These are phyloP conservation scores for Trifolium pratense DNA, from an alignment of 306 rosid genomes.

Conservation along the genomic window DNA sequence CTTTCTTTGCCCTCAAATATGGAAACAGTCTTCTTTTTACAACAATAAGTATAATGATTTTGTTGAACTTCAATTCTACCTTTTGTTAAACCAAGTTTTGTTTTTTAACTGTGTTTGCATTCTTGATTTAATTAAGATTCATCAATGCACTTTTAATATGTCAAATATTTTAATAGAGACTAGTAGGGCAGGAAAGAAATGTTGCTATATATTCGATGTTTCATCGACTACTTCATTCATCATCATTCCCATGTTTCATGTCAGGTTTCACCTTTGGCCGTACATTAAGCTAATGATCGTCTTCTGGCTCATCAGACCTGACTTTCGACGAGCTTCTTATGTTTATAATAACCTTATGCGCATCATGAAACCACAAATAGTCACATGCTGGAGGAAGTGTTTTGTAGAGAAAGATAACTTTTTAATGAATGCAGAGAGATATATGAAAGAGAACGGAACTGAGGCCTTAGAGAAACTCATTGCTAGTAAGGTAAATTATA, in stretches of 20 bases:
- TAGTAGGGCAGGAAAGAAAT: too few species aligned
- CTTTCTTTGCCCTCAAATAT: conserved; percentile 16
- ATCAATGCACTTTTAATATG: too few species aligned
- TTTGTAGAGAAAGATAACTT: conserved; percentile 44
- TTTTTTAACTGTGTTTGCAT: too few species aligned
- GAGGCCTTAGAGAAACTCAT: conserved; percentile 60
- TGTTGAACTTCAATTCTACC: too few species aligned
- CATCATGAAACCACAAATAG: conserved; percentile 17
- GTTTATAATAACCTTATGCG: conserved; percentile 46
- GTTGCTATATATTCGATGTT: neutral
- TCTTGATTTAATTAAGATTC: too few species aligned
- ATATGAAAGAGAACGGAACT: conserved; percentile 53
- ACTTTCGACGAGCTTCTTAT: conserved; percentile 56
- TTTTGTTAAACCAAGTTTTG: too few species aligned
- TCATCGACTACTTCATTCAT: neutral
- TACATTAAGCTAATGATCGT: conserved; percentile 57
- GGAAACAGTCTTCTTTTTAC: too few species aligned
- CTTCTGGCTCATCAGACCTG: conserved; percentile 49
- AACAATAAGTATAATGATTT: too few species aligned
- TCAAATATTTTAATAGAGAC: too few species aligned
- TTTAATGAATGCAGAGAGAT: conserved; percentile 52
- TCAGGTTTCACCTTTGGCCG: conserved; percentile 58
- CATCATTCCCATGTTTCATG: conserved; percentile 20
- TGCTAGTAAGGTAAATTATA: conserved; percentile 50
- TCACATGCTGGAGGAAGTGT: conserved; percentile 31